phyloP scores from a whole-genome alignment of 352 stramenopile genomes.

The Salisapilia sapeloensis region DNA sequence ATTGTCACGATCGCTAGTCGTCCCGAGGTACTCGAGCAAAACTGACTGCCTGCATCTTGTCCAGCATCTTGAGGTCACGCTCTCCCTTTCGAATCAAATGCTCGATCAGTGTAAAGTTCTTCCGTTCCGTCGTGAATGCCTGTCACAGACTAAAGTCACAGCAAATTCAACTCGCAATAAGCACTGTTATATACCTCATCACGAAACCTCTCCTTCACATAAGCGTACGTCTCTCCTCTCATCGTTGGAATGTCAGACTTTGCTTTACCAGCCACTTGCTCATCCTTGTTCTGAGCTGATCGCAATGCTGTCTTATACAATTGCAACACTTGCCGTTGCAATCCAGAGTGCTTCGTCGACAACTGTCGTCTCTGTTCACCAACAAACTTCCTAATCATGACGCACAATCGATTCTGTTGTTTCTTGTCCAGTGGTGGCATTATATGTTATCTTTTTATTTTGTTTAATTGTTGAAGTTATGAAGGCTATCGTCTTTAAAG shows the following conservation, averaged over 20 bases:
- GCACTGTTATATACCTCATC: constrained; percentile 23
- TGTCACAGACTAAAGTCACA: constrained; percentile 4
- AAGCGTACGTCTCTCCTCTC: constrained; percentile 12
- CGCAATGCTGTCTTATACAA: constrained; percentile 52
- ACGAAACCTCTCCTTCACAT: constrained; percentile 64
- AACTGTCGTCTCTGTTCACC: constrained; percentile 2
- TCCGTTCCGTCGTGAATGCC: constrained; percentile 32
- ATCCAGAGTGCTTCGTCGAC: constrained; percentile 33
- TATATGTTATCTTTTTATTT: too few species aligned
- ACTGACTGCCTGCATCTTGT: constrained; percentile 40
- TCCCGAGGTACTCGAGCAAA: constrained; percentile 19
- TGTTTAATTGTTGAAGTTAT: too few species aligned
- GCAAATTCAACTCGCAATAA: not conserved
- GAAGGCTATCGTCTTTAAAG: too few species aligned
- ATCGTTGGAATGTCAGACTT: constrained; percentile 2
- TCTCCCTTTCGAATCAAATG: constrained; percentile 75
- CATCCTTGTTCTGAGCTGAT: constrained; percentile 40
- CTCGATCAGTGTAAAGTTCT: constrained; percentile 71
- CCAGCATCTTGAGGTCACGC: constrained; percentile 66
- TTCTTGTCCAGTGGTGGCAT: constrained; percentile 6
- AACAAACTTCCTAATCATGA: too few species aligned
- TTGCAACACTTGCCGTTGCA: constrained; percentile 60
- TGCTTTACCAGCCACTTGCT: constrained; percentile 4
- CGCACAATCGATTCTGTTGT: too few species aligned
- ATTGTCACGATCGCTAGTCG: constrained; percentile 4